These are phyloP conservation scores for Suhomyces anneliseae DNA, from an alignment of 1,139 yeast genomes.

Conservation along the genomic window DNA sequence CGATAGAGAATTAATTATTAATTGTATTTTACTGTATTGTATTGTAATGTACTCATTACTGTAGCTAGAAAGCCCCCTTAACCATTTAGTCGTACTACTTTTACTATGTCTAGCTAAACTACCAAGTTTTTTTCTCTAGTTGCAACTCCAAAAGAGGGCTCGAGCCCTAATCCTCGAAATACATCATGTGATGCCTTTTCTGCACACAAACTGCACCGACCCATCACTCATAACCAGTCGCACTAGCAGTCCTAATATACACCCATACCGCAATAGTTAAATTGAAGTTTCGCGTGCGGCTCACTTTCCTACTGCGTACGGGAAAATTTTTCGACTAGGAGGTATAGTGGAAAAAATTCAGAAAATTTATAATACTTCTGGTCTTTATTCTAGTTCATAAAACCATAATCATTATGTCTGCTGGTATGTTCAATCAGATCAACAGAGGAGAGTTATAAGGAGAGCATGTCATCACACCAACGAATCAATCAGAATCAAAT, in stretches of 20 bases:
- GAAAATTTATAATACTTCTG: conserved; percentile 14
- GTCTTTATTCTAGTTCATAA: conserved; percentile 20
- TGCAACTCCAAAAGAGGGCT: background rate
- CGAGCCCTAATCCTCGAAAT: background rate
- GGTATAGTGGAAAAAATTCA: conserved; percentile 12
- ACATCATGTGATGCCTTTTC: too few species aligned
- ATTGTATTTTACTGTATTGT: background rate
- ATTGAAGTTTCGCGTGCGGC: background rate
- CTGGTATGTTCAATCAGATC: conserved; percentile 17
- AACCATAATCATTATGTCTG: conserved; percentile 24
- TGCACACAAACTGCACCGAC: too few species aligned
- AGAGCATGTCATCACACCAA: too few species aligned
- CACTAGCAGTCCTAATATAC: background rate
- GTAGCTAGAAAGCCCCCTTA: too few species aligned
- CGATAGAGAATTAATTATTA: background rate
- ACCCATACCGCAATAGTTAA: background rate
- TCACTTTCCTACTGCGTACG: background rate
- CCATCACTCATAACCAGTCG: too few species aligned
- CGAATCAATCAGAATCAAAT: too few species aligned
- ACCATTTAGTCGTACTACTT: too few species aligned
- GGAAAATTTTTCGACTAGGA: conserved; percentile 14
- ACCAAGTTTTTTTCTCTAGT: too few species aligned
- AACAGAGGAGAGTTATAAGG: background rate
- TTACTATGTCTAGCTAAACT: too few species aligned
- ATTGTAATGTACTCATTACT: background rate